Evolutionary conservation across 345 rosid genomes (phyloP).

Genomic region (Boechera retrofracta): DNA sequence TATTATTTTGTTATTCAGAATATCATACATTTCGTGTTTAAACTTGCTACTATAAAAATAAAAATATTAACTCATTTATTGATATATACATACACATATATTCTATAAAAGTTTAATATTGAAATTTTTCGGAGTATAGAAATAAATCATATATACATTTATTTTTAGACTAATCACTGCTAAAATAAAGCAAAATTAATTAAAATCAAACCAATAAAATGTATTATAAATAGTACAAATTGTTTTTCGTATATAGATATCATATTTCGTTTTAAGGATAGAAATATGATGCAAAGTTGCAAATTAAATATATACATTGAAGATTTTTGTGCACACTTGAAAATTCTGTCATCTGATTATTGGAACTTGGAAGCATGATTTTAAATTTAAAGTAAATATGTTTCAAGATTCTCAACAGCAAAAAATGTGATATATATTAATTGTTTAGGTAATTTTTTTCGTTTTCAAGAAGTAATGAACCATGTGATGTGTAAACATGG

Average conservation of each 20-base stretch:
- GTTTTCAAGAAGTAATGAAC: background rate
- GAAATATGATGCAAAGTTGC: no score
- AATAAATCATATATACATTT: background rate
- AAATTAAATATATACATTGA: background rate
- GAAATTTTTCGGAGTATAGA: background rate
- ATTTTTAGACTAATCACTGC: background rate
- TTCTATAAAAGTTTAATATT: background rate
- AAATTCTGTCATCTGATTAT: background rate
- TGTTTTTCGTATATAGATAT: no score
- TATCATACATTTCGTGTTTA: background rate
- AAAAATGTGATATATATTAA: background rate
- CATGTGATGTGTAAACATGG: slow-evolving; percentile 15
- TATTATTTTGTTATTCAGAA: background rate
- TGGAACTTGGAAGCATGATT: no score
- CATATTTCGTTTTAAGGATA: no score
- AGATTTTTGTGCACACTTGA: background rate
- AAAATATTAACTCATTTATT: background rate
- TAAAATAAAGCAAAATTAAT: background rate
- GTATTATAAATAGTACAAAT: no score
- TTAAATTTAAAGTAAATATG: background rate
- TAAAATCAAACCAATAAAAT: background rate
- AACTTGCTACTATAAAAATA: background rate
- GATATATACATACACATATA: background rate
- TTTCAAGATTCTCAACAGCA: background rate
- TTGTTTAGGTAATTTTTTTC: background rate